Conservation (phyloP, 257 asterid species). For the Solanum piurae region DNA sequence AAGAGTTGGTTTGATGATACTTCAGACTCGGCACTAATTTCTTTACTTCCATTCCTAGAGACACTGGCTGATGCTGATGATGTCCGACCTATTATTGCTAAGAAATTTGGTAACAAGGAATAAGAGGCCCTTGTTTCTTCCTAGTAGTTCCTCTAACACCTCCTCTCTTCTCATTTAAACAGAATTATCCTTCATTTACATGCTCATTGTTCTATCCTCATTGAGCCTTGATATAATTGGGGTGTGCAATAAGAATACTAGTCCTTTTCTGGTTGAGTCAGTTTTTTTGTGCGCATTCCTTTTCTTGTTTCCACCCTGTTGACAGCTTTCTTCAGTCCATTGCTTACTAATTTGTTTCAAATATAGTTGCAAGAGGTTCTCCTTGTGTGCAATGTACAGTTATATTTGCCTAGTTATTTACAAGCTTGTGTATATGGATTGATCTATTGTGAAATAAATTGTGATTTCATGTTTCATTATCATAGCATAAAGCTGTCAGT, state of each 20-base stretch:
- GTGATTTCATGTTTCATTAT: not conserved
- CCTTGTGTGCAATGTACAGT: conserved; percentile 48
- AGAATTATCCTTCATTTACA: conserved; percentile 26
- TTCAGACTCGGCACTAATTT: conserved; percentile 60
- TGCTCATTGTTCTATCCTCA: conserved; percentile 31
- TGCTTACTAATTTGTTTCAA: conserved; percentile 36
- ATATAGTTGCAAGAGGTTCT: conserved; percentile 32
- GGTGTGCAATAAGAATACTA: conserved; percentile 21
- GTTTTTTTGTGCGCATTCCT: conserved; percentile 3
- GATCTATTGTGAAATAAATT: not conserved
- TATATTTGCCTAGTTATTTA: not conserved
- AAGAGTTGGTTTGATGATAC: conserved; percentile 98
- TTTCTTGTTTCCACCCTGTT: not conserved
- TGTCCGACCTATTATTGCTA: conserved; percentile 91
- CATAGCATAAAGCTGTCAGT: not conserved
- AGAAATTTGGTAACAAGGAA: conserved; percentile 95
- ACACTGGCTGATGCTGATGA: conserved; percentile 80
- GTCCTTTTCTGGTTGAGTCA: conserved; percentile 27
- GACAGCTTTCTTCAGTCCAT: conserved; percentile 11
- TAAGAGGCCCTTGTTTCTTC: conserved; percentile 53
- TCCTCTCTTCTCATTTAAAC: conserved; percentile 6
- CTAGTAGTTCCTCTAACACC: conserved; percentile 33
- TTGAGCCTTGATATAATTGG: conserved; percentile 41
- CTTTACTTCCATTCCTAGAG: conserved; percentile 91
- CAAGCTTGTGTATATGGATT: conserved; percentile 1